These are phyloP conservation scores for Globisporangium emineosum DNA, from an alignment of 352 stramenopile species.

Conservation along the genomic window DNA sequence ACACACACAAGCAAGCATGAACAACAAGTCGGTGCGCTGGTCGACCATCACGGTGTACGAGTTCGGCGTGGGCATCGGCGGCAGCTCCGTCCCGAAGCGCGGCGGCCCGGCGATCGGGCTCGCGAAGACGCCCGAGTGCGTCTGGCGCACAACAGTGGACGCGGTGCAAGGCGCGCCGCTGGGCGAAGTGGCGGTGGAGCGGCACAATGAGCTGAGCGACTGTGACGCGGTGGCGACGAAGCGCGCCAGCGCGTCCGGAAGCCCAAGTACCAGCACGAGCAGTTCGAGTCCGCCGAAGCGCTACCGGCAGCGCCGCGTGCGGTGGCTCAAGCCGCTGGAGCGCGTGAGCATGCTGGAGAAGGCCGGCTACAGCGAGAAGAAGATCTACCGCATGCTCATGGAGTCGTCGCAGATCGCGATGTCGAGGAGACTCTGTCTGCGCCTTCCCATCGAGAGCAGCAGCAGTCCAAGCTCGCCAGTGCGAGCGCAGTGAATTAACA, in stretches of 20 bases:
- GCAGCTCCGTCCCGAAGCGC: constrained; percentile 45
- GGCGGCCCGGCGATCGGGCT: constrained; percentile 53
- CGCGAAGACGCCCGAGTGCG: constrained; percentile 30
- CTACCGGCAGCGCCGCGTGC: constrained; percentile 16
- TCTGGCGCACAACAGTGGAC: constrained; percentile 49
- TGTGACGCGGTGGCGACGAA: neutral
- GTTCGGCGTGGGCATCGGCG: constrained; percentile 52
- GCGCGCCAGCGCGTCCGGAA: neutral
- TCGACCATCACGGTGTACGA: constrained; percentile 69
- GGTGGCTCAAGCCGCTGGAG: constrained; percentile 33
- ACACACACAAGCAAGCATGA: neutral
- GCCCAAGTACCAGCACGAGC: neutral
- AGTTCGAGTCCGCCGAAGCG: neutral
- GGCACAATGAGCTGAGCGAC: neutral
- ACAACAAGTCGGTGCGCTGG: constrained; percentile 45
- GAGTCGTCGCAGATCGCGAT: constrained; percentile 55
- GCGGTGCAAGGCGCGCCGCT: constrained; percentile 19
- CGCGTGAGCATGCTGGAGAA: constrained; percentile 25
- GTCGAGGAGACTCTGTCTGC: constrained; percentile 30
- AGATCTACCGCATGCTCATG: constrained; percentile 59
- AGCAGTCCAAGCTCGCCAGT: neutral
- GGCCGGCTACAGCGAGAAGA: constrained; percentile 36
- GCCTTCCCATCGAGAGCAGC: neutral
- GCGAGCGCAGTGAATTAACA: neutral
- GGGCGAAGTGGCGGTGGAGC: constrained; percentile 6